Evolutionary conservation across 2,329 filamentous ascomycete genomes (phyloP), one percentile per base, ranked within the genome.

Genomic region (Diaporthe citrichinensis): DNA sequence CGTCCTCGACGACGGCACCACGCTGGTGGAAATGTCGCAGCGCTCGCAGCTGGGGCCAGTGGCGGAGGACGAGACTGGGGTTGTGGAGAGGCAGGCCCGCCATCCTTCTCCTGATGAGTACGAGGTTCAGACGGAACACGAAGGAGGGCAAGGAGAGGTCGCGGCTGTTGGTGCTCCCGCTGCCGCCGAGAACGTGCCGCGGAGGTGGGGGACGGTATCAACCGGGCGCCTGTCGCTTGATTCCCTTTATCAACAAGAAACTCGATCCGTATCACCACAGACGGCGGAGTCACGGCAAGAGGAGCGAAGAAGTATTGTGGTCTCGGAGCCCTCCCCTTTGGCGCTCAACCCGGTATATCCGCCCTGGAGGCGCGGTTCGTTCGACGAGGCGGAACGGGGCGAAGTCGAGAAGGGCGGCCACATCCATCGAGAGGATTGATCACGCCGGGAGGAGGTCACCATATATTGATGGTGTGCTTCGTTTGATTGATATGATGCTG

Each of bases 21-120:
- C 75, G 41, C 57, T 76, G 46, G 75, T 76, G 5, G 75, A 76
- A 36, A 17, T 73, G 20, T 53, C 58, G 25, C 34, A n/a, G 31
- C 58, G 71, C 12, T 65, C 71, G 17, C 34, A 65, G n/a, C 14
- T 65, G 44, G 58, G 58, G 1, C 9, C 71, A 10, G 57, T 65
- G n/a, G 4, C n/a, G 34, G 71, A 65, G 58, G 34, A 73, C 25
- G 57, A 55, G n/a, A 6, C 31, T 1, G n/a, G n/a, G 34, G 28
- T 9, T 5, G 10, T 9, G 2, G 46, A 7, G 10, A 25, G 46
- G 10, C 57, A 72, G 12, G n/a, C 1, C n/a, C 57, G 59, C 12
- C 34, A 31, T 0, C 23, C 34, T 25, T 46, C 46, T 1, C 71
- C 31, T 46, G 44, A 53, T 10, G 57, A 65, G 36, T 51, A 34